These are phyloP conservation scores for Bipolaris oryzae DNA, from an alignment of 2,329 filamentous ascomycete genomes.

Conservation along the genomic window DNA sequence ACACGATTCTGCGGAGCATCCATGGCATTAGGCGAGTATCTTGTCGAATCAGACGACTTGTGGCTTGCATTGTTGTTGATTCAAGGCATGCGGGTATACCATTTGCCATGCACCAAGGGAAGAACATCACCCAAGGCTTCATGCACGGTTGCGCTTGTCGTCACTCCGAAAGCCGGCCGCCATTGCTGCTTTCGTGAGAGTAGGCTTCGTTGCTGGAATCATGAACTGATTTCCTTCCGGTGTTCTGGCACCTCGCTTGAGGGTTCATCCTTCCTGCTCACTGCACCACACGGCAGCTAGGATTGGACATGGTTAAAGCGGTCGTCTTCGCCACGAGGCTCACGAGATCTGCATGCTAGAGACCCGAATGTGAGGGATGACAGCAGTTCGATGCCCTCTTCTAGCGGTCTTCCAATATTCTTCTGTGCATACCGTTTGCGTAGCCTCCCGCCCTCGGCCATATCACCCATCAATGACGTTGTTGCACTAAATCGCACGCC, in stretches of 20 bases:
- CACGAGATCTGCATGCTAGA: not conserved
- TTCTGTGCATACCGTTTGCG: slow-evolving; percentile 21
- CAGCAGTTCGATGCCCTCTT: slow-evolving; percentile 23
- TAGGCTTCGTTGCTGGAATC: not conserved
- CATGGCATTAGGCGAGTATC: not conserved
- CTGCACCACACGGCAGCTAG: too few species aligned
- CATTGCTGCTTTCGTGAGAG: too few species aligned
- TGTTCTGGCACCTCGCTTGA: not conserved
- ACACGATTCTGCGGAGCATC: not conserved
- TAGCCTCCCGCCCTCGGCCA: not conserved
- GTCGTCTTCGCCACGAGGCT: not conserved
- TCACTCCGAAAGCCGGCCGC: not conserved
- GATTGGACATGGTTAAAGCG: too few species aligned
- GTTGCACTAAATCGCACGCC: not conserved
- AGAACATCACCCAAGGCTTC: not conserved
- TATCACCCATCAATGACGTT: slow-evolving; percentile 5
- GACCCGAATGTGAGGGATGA: not conserved
- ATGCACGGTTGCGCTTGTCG: not conserved
- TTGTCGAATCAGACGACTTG: not conserved
- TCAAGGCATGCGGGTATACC: not conserved
- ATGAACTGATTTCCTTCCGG: not conserved
- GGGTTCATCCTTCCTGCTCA: not conserved
- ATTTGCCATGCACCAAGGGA: not conserved
- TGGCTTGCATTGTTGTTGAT: not conserved
- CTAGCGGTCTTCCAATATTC: slow-evolving; percentile 31